Base-by-base conservation (phyloP, 2,329 filamentous ascomycete genomes). In the Tolypocladium paradoxum region DNA sequence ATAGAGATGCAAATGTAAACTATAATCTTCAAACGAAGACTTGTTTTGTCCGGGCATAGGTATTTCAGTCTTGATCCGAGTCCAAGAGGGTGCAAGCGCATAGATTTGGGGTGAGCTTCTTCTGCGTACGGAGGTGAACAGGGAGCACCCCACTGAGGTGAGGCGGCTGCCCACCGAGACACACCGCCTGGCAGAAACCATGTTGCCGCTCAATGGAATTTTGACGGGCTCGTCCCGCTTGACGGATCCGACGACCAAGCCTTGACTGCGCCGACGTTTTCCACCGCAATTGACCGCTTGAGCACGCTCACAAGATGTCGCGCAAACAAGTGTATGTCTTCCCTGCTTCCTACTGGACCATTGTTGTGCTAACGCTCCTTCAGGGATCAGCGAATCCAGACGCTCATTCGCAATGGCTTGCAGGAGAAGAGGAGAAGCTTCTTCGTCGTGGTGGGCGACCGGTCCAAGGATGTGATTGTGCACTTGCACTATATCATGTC, bases 361-460 rank as follows among this genome's bases (percentile, higher is more conserved):
- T 22, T 53, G 22, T 52, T 40, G 20, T 49, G 34, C 45, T 53
- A 20, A 27, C n/a, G 8, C 18, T 24, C 34, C 3, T 24, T 5
- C 58, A 90, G 89, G 66, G 90, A 96, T 72, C 87, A 88, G 73
- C 88, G 90, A 70, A 95, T 96, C 64, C 88, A 87, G 56, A 85
- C 90, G 70, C 83, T 96, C 62, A 92, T 96, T 65, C 83, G 85
- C 68, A 96, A 96, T 87, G 87, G 88, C 60, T 78, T 91, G 57
- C 89, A 88, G 70, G 90, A 96, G 70, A 96, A 96, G 81, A 97
- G 97, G 76, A 83, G 93, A 70, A 95, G 88, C 74, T 96, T 99
- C 76, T 95, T 99, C 71, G 89, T 99, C 54, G 85, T 99, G 27
- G 92, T 99, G 47, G 93, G 93, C 65, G 68, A 99, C 70, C 83